Conservation (phyloP, 169 alveolate species). For the Theileria luwenshuni region DNA sequence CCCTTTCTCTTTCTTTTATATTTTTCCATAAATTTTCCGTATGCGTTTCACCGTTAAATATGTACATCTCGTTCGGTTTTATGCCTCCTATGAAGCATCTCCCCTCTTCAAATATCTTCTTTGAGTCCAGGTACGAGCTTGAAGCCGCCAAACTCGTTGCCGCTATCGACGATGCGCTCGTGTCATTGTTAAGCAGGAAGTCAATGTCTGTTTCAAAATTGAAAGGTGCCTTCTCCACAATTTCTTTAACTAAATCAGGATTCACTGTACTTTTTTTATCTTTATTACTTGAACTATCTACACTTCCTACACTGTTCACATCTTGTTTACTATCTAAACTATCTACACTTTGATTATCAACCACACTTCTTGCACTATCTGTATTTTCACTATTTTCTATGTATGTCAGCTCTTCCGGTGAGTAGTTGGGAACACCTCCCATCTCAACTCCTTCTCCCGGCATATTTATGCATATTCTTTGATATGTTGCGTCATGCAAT, state of each 20-base stretch:
- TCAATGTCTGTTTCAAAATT: neutral
- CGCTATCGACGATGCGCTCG: conserved; percentile 69
- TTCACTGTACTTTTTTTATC: neutral
- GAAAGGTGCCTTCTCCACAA: neutral
- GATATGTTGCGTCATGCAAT: conserved; percentile 79
- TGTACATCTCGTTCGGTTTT: conserved; percentile 54
- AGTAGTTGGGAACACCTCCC: conserved; percentile 12
- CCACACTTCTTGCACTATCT: neutral
- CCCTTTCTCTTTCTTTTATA: conserved; percentile 4
- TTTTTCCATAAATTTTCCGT: conserved; percentile 46
- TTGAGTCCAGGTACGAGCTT: conserved; percentile 1
- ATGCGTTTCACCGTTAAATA: conserved; percentile 4
- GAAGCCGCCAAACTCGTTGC: conserved; percentile 56
- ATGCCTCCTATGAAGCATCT: conserved; percentile 59
- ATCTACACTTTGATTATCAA: neutral
- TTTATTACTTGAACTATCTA: neutral
- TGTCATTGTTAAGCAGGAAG: neutral
- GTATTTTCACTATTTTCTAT: neutral
- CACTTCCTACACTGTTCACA: neutral
- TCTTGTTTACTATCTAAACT: neutral
- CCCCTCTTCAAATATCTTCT: neutral
- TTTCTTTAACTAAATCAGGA: too few relatives aligned
- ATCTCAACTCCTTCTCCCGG: conserved; percentile 27
- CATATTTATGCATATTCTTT: conserved; percentile 26
- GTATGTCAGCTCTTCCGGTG: neutral